Evolutionary conservation across 2,329 filamentous ascomycete species (phyloP).

Genomic region (Beauveria bassiana): DNA sequence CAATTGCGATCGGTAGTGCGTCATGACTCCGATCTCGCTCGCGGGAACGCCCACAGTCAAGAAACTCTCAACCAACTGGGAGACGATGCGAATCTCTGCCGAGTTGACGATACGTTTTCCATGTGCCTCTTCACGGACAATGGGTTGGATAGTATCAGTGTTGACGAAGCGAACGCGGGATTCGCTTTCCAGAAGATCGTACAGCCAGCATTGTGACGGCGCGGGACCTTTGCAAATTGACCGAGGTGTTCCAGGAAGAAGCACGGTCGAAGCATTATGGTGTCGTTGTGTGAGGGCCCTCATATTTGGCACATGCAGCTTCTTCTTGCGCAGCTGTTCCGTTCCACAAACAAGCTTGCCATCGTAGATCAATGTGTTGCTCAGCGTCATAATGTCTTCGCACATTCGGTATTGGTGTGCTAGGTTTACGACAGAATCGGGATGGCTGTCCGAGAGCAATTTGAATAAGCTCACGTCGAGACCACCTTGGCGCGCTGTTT

Average conservation of each 20-base stretch:
- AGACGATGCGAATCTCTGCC: slow-evolving; percentile 69
- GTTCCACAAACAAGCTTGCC: slow-evolving; percentile 86
- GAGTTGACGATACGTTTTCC: slow-evolving; percentile 85
- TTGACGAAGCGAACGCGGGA: slow-evolving; percentile 81
- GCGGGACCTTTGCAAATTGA: slow-evolving; percentile 48
- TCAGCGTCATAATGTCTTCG: slow-evolving; percentile 89
- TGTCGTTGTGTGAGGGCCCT: slow-evolving; percentile 52
- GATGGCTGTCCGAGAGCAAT: slow-evolving; percentile 80
- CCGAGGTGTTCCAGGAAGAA: slow-evolving; percentile 31
- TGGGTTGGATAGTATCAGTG: slow-evolving; percentile 65
- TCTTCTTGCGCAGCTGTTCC: slow-evolving; percentile 60
- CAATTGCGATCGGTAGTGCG: slow-evolving; percentile 90
- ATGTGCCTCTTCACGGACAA: slow-evolving; percentile 62
- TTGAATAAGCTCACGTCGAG: slow-evolving; percentile 93
- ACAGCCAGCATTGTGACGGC: slow-evolving; percentile 63
- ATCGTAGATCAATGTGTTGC: slow-evolving; percentile 89
- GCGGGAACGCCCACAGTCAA: slow-evolving; percentile 68
- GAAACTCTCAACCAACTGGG: slow-evolving; percentile 73
- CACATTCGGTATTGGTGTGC: slow-evolving; percentile 99
- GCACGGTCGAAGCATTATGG: slow-evolving; percentile 41
- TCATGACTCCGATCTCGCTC: slow-evolving; percentile 84
- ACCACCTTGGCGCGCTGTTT: slow-evolving; percentile 75
- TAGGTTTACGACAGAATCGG: slow-evolving; percentile 79
- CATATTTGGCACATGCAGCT: slow-evolving; percentile 61
- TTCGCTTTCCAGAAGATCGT: slow-evolving; percentile 59